Base-by-base conservation (phyloP, 805 yeast species). In the Metschnikowia hibisci region DNA sequence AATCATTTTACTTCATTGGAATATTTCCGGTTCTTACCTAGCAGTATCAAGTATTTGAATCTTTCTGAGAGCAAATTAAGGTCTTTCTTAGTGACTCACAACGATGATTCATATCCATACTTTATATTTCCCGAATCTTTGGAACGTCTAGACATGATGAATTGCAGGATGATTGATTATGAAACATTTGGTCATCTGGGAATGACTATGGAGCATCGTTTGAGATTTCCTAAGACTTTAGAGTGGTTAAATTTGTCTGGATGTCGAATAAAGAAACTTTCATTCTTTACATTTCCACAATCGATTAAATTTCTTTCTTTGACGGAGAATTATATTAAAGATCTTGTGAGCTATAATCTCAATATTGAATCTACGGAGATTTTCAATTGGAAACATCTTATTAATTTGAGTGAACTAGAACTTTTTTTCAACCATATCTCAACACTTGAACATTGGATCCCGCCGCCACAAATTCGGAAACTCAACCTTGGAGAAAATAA, bases 121-220 rank as follows among this genome's bases (percentile, higher is more conserved):
- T 58, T 64, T 42, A 41, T 49, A 27, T 66, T 68, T 36, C 71
- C 73, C 3, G 41, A 45, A n/a, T 46, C 44, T 20, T 48, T 67
- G 35, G 50, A 47, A 12, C 41, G 47, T 12, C 44, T 62, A 23
- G 51, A 59, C 22, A 34, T 62, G n/a, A 48, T 53, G 18, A 51
- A 55, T 18, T 57, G 61, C 36, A 36, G 41, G 22, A 31, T 27
- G 15, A 34, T 55, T 16, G 14, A 37, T 2, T 51, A 41, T 32
- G 41, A 41, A 18, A 6, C 33, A 32, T 22, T 12, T 9, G 7
- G 34, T 16, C 10, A 41, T 42, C 4, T n/a, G 22, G 22, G 6
- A 4, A 6, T 20, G 22, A 20, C 4, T 4, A 29, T 51, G 10
- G 46, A 45, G 9, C 32, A 39, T 12, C 50, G 63, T 14, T 45